Evolutionary conservation across 805 yeast genomes (phyloP).

Genomic region (Candida loeiensis): DNA sequence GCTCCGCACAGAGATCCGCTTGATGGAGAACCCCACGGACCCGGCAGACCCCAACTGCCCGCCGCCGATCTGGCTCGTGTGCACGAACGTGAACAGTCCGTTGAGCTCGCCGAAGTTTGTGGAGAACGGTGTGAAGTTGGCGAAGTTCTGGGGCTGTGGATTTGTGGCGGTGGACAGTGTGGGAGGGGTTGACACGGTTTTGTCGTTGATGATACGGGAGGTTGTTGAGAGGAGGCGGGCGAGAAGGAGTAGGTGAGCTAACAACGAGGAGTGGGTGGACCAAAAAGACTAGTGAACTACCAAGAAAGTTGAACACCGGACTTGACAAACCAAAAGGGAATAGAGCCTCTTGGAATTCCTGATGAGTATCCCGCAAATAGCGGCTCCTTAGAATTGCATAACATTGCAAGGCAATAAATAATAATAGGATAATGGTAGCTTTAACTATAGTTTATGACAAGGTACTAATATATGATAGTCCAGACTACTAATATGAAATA

Average conservation of each 20-base stretch:
- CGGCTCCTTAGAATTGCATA: too few relatives aligned
- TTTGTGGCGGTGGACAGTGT: constrained; percentile 61
- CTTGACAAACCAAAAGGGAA: too few relatives aligned
- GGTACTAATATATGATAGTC: too few relatives aligned
- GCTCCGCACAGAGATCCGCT: constrained; percentile 26
- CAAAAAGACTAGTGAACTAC: too few relatives aligned
- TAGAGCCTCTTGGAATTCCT: too few relatives aligned
- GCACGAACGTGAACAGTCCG: constrained; percentile 58
- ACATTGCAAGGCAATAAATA: too few relatives aligned
- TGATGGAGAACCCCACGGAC: constrained; percentile 27
- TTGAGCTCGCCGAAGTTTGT: constrained; percentile 59
- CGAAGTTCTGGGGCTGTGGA: constrained; percentile 60
- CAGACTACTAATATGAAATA: too few relatives aligned
- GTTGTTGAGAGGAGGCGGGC: constrained; percentile 44
- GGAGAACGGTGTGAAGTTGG: constrained; percentile 54
- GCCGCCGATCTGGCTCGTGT: constrained; percentile 68
- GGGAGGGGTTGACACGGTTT: constrained; percentile 51
- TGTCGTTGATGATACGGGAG: constrained; percentile 58
- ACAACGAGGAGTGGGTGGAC: neutral
- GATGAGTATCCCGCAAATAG: too few relatives aligned
- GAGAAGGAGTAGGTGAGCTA: constrained; percentile 14
- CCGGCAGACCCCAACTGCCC: constrained; percentile 35
- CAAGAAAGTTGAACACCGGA: too few relatives aligned
- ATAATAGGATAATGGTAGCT: too few relatives aligned
- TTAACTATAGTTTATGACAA: too few relatives aligned